These are phyloP conservation scores for Paraphaeosphaeria sporulosa DNA, from an alignment of 2,329 filamentous ascomycete genomes.

Conservation along the genomic window DNA sequence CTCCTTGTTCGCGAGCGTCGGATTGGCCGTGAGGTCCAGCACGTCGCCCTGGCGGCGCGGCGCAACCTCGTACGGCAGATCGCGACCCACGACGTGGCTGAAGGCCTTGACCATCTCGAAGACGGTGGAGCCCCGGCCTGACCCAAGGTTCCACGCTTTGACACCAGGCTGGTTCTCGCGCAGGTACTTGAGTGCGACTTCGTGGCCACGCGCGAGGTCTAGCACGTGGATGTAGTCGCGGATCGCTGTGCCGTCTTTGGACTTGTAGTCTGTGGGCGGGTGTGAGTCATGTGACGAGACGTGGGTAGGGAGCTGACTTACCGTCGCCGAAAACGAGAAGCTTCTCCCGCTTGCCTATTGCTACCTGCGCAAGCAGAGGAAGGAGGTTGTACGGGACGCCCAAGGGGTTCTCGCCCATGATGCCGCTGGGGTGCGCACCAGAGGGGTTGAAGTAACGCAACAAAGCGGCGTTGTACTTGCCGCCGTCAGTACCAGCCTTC, in stretches of 20 bases:
- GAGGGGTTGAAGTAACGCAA: constrained; percentile 98
- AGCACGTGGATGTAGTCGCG: constrained; percentile 98
- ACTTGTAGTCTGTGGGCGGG: constrained; percentile 77
- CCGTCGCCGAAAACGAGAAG: constrained; percentile 92
- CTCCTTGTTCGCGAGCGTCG: constrained; percentile 84
- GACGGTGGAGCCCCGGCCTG: constrained; percentile 92
- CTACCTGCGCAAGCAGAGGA: constrained; percentile 92
- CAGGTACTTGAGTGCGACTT: constrained; percentile 89
- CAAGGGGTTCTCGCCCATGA: constrained; percentile 98
- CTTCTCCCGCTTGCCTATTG: constrained; percentile 93
- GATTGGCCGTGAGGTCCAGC: constrained; percentile 92
- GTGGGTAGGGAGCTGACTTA: constrained; percentile 49
- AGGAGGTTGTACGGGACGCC: constrained; percentile 96
- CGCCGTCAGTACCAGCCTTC: constrained; percentile 72
- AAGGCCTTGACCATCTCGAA: constrained; percentile 98
- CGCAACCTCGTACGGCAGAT: constrained; percentile 86
- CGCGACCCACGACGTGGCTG: constrained; percentile 81
- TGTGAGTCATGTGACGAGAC: constrained; percentile 20
- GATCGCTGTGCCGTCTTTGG: constrained; percentile 90
- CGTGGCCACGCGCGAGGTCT: constrained; percentile 84
- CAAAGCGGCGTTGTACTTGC: constrained; percentile 91
- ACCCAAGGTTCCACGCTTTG: constrained; percentile 95
- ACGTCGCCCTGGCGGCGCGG: constrained; percentile 87
- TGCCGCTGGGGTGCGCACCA: constrained; percentile 89
- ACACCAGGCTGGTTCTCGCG: constrained; percentile 85